Evolutionary conservation across 495 filamentous ascomycete genomes (phyloP).

Genomic region (Neurospora terricola): DNA sequence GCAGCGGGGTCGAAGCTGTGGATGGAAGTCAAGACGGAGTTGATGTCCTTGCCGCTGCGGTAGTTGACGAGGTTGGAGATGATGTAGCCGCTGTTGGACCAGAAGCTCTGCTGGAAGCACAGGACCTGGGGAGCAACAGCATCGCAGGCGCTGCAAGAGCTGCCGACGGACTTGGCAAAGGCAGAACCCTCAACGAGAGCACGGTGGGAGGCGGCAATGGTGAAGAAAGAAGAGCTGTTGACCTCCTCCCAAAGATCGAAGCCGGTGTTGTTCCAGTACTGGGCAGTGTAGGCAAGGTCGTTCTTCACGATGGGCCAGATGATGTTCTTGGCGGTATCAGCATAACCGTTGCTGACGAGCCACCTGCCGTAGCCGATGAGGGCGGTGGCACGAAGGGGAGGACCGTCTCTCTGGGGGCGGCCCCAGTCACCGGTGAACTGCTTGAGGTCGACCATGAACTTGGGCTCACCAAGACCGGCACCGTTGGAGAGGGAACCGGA

Average conservation of each 20-base stretch:
- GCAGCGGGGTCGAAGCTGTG: slow-evolving; percentile 53
- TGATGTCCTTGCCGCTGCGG: slow-evolving; percentile 52
- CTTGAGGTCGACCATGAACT: slow-evolving; percentile 50
- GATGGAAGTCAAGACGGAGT: slow-evolving; percentile 51
- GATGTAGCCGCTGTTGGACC: slow-evolving; percentile 45
- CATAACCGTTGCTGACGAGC: slow-evolving; percentile 39
- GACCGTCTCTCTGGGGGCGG: slow-evolving; percentile 63
- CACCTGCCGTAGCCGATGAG: slow-evolving; percentile 37
- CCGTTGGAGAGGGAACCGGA: slow-evolving; percentile 42
- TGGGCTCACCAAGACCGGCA: slow-evolving; percentile 49
- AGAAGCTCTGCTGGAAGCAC: slow-evolving; percentile 57
- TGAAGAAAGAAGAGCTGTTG: slow-evolving; percentile 51
- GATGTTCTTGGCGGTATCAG: slow-evolving; percentile 23
- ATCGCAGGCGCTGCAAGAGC: slow-evolving; percentile 36
- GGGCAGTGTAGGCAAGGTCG: slow-evolving; percentile 57
- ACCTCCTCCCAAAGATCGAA: slow-evolving; percentile 71
- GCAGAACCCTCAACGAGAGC: slow-evolving; percentile 54
- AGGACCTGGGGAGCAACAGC: slow-evolving; percentile 49
- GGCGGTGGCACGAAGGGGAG: slow-evolving; percentile 57
- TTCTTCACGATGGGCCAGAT: slow-evolving; percentile 58
- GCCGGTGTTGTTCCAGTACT: slow-evolving; percentile 62
- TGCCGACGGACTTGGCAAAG: slow-evolving; percentile 40
- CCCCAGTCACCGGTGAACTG: slow-evolving; percentile 57
- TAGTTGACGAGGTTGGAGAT: slow-evolving; percentile 42
- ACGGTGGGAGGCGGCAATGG: slow-evolving; percentile 29